Conservation (phyloP, 2,329 filamentous ascomycete genomes). For the Calonectria naviculata region DNA sequence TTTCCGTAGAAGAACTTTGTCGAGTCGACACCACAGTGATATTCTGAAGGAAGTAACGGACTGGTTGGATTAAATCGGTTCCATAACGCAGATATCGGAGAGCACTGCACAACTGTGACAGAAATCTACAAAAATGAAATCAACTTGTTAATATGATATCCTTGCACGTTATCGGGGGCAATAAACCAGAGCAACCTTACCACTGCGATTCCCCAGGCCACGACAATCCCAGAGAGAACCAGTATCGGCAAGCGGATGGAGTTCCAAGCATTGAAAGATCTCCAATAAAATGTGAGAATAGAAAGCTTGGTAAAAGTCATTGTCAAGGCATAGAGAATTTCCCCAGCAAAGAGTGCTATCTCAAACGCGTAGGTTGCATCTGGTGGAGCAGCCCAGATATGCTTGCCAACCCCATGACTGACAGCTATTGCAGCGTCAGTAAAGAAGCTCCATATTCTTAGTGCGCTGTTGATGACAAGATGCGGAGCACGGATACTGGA, state of each 20-base stretch:
- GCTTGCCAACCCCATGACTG: conserved; percentile 33
- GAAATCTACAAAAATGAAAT: neutral
- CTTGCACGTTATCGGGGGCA: neutral
- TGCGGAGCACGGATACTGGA: no score
- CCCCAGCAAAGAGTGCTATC: conserved; percentile 34
- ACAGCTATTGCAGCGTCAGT: conserved; percentile 22
- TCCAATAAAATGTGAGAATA: conserved; percentile 40
- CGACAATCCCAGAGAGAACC: conserved; percentile 21
- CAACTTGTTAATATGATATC: neutral
- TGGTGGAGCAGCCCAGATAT: conserved; percentile 35
- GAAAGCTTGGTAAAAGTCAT: conserved; percentile 35
- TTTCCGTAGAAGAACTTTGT: conserved; percentile 42
- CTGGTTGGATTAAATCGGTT: neutral
- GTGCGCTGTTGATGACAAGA: neutral
- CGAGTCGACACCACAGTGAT: conserved; percentile 28
- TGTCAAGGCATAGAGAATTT: conserved; percentile 32
- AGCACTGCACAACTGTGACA: neutral
- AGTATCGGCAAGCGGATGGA: conserved; percentile 35
- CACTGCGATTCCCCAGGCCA: conserved; percentile 34
- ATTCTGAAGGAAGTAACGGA: neutral
- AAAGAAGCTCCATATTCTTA: fast-evolving
- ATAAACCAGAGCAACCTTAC: conserved; percentile 8
- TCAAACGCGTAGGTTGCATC: conserved; percentile 33
- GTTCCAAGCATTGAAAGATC: conserved; percentile 31
- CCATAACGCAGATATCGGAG: neutral